Evolutionary conservation across 1,284 basidiomycete genomes (phyloP).

Genomic region (Ustilago bromivora): DNA sequence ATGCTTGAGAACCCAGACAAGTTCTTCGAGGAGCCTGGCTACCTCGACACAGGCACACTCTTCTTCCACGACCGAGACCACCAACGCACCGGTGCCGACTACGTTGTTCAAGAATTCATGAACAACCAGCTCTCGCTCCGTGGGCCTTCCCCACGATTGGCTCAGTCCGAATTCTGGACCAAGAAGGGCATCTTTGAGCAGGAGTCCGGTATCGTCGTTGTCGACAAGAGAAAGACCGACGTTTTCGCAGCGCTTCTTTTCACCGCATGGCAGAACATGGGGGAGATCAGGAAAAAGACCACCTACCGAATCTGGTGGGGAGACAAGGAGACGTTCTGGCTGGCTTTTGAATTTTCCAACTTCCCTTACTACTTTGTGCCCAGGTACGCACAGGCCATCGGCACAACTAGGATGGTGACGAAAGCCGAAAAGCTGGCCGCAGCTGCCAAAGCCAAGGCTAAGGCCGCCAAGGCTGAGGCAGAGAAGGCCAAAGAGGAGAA

Average conservation of each 20-base stretch:
- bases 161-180: conserved; percentile 45
- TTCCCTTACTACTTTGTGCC: conserved; percentile 56
- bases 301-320: conserved; percentile 52
- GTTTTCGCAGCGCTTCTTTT: conserved; percentile 52
- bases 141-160: conserved; percentile 40
- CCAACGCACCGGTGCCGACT: conserved; percentile 35
- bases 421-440: conserved; percentile 13
- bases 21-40: conserved; percentile 51
- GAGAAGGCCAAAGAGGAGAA: conserved; percentile 4
- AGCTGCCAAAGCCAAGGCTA: conserved; percentile 20
- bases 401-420: conserved; percentile 19
- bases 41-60: conserved; percentile 53
- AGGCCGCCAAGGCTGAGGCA: conserved; percentile 14
- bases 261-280: conserved; percentile 55
- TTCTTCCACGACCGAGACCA: conserved; percentile 58
- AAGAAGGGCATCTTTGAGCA: conserved; percentile 55
- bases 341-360: conserved; percentile 46
- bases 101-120: conserved; percentile 50
- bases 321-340: conserved; percentile 55
- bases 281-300: conserved; percentile 49
- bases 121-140: conserved; percentile 41
- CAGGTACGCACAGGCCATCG: conserved; percentile 46
- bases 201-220: conserved; percentile 52
- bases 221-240: conserved; percentile 48
- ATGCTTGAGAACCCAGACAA: conserved; percentile 42